A percentile compares a stretch with the other conserved stretches of the same genome.
These are phyloP conservation scores for Daldinia grandis DNA, from an alignment of 495 filamentous ascomycete genomes.

Conservation along the genomic window DNA sequence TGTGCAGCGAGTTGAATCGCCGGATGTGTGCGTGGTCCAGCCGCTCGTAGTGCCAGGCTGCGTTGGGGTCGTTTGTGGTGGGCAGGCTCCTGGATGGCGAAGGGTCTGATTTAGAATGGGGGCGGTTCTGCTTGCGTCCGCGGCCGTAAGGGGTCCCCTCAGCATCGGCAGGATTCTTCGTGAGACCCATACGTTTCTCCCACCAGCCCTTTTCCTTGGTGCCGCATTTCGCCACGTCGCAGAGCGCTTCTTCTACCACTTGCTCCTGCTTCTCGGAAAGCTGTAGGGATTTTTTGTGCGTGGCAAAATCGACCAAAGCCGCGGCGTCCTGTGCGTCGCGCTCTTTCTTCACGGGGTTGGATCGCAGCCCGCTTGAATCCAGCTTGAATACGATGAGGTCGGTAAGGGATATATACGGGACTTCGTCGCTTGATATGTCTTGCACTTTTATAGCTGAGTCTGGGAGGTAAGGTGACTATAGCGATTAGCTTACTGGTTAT, in stretches of 20 bases:
- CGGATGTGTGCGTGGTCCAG: slow-evolving; percentile 23
- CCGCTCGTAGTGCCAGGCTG: slow-evolving; percentile 34
- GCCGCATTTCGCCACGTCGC: slow-evolving; percentile 37
- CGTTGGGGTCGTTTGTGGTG: slow-evolving; percentile 11
- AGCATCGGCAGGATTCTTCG: neutral
- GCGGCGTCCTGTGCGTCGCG: slow-evolving; percentile 34
- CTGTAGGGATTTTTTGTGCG: slow-evolving; percentile 4
- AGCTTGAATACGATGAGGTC: slow-evolving; percentile 43
- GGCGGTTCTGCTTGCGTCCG: slow-evolving; percentile 1
- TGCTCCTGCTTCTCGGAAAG: slow-evolving; percentile 37
- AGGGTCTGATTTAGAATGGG: slow-evolving; percentile 38
- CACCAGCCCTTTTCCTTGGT: slow-evolving; percentile 39
- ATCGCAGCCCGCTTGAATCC: slow-evolving; percentile 35
- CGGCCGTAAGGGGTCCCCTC: neutral
- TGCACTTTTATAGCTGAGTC: slow-evolving; percentile 27
- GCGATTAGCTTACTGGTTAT: slow-evolving; percentile 5
- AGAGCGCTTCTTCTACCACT: slow-evolving; percentile 39
- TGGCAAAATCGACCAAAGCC: slow-evolving; percentile 31
- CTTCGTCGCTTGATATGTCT: slow-evolving; percentile 23
- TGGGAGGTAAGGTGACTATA: slow-evolving; percentile 38
- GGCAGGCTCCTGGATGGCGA: slow-evolving; percentile 11
- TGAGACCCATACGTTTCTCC: slow-evolving; percentile 32
- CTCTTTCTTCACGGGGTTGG: slow-evolving; percentile 26
- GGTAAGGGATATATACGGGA: slow-evolving; percentile 41
- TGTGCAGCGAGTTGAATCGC: slow-evolving; percentile 27